These are phyloP conservation scores for Ophiostoma sp. DNA, from an alignment of 2,329 filamentous ascomycete species.

Conservation along the genomic window DNA sequence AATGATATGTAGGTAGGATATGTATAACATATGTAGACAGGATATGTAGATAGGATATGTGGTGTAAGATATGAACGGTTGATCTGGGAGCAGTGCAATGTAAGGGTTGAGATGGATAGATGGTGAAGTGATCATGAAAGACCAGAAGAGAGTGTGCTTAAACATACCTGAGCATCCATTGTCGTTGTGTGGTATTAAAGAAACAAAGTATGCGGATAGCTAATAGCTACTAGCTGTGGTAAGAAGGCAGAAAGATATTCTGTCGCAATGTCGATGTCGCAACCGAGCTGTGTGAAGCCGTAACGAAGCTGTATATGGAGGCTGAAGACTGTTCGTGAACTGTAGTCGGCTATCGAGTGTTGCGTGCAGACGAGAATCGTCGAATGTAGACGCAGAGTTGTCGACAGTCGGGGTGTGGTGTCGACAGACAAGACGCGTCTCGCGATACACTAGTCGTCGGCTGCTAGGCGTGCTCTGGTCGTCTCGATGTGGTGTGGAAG, in stretches of 20 bases:
- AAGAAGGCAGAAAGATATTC: not conserved
- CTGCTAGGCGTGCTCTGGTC: not conserved
- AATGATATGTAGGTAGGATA: too few species aligned
- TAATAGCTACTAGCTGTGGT: not conserved
- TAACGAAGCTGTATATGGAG: too few species aligned
- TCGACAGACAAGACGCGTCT: not conserved
- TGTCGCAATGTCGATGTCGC: not conserved
- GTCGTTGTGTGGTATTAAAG: not conserved
- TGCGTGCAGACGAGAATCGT: too few species aligned
- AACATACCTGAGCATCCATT: conserved; percentile 5
- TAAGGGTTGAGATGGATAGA: not conserved
- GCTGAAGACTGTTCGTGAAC: too few species aligned
- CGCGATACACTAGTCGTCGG: conserved; percentile 5
- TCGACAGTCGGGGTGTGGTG: not conserved
- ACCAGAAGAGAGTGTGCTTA: not conserved
- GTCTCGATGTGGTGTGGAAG: not conserved
- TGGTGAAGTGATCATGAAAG: not conserved
- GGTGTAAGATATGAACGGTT: too few species aligned
- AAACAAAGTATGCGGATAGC: not conserved
- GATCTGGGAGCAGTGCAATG: too few species aligned
- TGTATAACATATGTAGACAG: too few species aligned
- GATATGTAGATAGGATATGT: too few species aligned
- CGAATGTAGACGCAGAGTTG: too few species aligned
- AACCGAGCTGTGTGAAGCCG: too few species aligned
- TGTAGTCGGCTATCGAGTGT: too few species aligned